Evolutionary conservation across 495 filamentous ascomycete species (phyloP), one percentile per base, ranked within the genome.

Genomic region (Melanomma pulvis-pyrius): DNA sequence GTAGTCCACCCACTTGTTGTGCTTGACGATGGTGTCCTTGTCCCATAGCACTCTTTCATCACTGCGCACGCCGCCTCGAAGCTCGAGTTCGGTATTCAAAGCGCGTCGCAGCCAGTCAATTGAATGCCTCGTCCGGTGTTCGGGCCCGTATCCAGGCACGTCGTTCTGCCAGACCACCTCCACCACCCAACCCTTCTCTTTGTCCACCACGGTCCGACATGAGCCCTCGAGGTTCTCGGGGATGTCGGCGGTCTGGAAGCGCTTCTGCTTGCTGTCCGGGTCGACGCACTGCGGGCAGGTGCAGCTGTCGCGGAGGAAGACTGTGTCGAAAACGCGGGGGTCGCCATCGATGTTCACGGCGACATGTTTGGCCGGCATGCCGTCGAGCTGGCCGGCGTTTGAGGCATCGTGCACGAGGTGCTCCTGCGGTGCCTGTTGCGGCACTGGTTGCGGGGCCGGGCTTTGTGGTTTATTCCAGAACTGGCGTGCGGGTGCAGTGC

Each of bases 281-380:
- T 96, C 87, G 44, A 93, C 82, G 75, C 93, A 97, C 2, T 24
- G 67, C 2, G 81, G 73, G 70, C 93, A 97, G 39, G 79, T 70
- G 74, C 93, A 98, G 41, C 83, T 71, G 73, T 98, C 93, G 30
- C 93, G 89, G 19, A 96, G 83, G 74, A 86, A 88, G 50, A 85
- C 57, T 32, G 63, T 63, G 51, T 76, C 71, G 36, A 74, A 73
- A 17, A 56, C 25, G 17, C 57, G 71, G 22, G 48, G 58, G 17
- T 64, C 52, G 47, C 71, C 67, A 34, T 70, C 67, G 25, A 73
- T 70, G 63, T 26, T 63, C 51, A 73, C 63, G 26, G 59, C 54
- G 25, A 71, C 44, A 44, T 68, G 65, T 34, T 58, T 68, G 51
- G 65, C n/a, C 32, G 68, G 63, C 57, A 65, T 72, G 56, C 61